Evolutionary conservation across 2,329 filamentous ascomycete genomes (phyloP).

Genomic region (Orbilia ellipsospora): DNA sequence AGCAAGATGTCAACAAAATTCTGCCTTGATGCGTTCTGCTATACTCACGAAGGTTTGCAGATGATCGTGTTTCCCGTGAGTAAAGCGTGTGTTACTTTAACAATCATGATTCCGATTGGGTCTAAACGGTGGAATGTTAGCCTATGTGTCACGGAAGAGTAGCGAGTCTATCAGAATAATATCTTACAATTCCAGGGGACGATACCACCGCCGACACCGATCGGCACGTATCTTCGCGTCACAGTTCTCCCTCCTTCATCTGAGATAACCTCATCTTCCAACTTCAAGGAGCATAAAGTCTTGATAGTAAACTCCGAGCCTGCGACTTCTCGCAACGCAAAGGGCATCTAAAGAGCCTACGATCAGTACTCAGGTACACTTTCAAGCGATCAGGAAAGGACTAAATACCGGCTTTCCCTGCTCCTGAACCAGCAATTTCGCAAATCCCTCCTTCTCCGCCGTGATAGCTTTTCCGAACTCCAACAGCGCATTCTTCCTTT

Average conservation of each 20-base stretch:
- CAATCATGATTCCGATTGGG: conserved; percentile 67
- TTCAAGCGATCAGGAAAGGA: background rate
- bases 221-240: conserved; percentile 64
- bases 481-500: conserved; percentile 64
- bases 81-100: conserved; percentile 70
- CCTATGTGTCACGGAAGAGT: background rate
- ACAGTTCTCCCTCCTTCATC: conserved; percentile 65
- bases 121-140: conserved; percentile 55
- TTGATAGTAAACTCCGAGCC: background rate
- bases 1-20: background rate
- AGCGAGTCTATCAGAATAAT: background rate
- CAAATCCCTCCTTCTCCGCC: conserved; percentile 64
- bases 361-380: background rate
- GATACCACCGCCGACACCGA: conserved; percentile 69
- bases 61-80: conserved; percentile 70
- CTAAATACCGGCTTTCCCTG: conserved; percentile 67
- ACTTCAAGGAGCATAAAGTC: conserved; percentile 60
- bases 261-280: conserved; percentile 66
- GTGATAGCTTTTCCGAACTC: conserved; percentile 64
- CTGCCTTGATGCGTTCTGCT: conserved; percentile 37
- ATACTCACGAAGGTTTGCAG: conserved; percentile 66
- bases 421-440: conserved; percentile 65
- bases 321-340: conserved; percentile 20
- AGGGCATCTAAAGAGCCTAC: conserved; percentile 9
- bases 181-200: conserved; percentile 71